Evolutionary conservation across 176 grass and related monocot genomes (phyloP).

Genomic region (Leersia perrieri): DNA sequence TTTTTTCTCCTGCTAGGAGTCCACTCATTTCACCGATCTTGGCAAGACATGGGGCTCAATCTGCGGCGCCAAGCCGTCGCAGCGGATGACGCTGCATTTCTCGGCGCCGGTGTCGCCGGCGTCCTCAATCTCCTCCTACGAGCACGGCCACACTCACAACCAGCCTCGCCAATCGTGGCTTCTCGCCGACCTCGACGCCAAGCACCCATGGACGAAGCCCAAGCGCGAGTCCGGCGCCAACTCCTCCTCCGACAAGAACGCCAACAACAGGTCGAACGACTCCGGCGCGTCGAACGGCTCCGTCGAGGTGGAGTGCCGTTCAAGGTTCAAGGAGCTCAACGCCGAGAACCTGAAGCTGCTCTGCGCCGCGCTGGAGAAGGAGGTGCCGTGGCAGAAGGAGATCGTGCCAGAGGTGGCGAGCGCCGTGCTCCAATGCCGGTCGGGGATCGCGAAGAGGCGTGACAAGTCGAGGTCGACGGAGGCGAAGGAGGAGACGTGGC

Average conservation of each 20-base stretch:
- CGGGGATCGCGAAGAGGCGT: slow-evolving; percentile 64
- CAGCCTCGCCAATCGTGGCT: slow-evolving; percentile 48
- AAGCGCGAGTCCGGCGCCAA: no score
- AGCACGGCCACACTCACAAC: slow-evolving; percentile 16
- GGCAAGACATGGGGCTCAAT: slow-evolving; percentile 65
- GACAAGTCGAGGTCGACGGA: slow-evolving; percentile 42
- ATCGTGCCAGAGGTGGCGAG: slow-evolving; percentile 68
- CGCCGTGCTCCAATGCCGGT: slow-evolving; percentile 74
- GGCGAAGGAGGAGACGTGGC: slow-evolving; percentile 84
- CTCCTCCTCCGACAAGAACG: no score
- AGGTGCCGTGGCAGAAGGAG: slow-evolving; percentile 83
- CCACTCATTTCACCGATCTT: slow-evolving; percentile 42
- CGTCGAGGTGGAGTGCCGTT: slow-evolving; percentile 59
- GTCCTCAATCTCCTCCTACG: slow-evolving; percentile 56
- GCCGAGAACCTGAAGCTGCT: slow-evolving; percentile 84
- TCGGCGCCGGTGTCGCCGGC: slow-evolving; percentile 46
- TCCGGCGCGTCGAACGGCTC: slow-evolving; percentile 48
- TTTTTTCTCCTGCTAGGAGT: slow-evolving; percentile 20
- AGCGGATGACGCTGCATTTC: slow-evolving; percentile 54
- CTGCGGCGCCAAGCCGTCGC: slow-evolving; percentile 36
- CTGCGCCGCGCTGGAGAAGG: slow-evolving; percentile 75
- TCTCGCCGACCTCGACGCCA: slow-evolving; percentile 23
- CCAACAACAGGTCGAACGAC: slow-evolving; percentile 33
- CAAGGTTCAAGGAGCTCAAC: slow-evolving; percentile 95
- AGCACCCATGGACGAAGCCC: slow-evolving; percentile 56